Conservation (phyloP, 2,329 filamentous ascomycete genomes). For the Fusarium multiceps region DNA sequence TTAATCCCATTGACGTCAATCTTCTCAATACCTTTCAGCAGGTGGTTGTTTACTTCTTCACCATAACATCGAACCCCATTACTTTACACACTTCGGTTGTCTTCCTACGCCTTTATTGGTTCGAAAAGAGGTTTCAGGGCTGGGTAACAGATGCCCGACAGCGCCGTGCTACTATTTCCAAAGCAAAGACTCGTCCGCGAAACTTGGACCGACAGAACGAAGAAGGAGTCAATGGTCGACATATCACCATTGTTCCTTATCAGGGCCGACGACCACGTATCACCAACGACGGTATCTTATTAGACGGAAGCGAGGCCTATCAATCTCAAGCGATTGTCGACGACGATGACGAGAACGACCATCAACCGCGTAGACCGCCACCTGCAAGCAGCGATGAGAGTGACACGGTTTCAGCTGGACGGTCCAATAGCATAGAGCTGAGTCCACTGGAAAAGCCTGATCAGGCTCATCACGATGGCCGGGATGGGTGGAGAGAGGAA, state of each 20-base stretch:
- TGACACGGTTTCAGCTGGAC: slow-evolving; percentile 49
- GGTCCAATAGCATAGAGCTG: slow-evolving; percentile 43
- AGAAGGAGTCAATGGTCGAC: slow-evolving; percentile 71
- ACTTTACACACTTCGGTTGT: slow-evolving; percentile 88
- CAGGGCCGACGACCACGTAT: slow-evolving; percentile 66
- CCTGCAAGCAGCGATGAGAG: slow-evolving; percentile 53
- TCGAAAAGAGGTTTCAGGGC: slow-evolving; percentile 93
- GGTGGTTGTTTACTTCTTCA: slow-evolving; percentile 75
- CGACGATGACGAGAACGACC: slow-evolving; percentile 49
- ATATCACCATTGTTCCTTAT: slow-evolving; percentile 74
- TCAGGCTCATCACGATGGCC: slow-evolving; percentile 23
- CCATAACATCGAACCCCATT: slow-evolving; percentile 84
- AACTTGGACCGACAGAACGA: slow-evolving; percentile 63
- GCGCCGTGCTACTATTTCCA: slow-evolving; percentile 71
- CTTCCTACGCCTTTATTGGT: slow-evolving; percentile 95
- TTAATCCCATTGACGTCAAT: slow-evolving; percentile 84
- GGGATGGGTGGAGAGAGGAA: slow-evolving; percentile 13
- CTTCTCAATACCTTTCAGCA: slow-evolving; percentile 77
- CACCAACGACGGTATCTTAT: slow-evolving; percentile 70
- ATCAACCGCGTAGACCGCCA: slow-evolving; percentile 41
- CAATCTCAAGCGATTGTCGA: slow-evolving; percentile 44
- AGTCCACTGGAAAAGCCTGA: slow-evolving; percentile 37
- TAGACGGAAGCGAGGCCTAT: slow-evolving; percentile 48
- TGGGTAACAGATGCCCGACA: slow-evolving; percentile 79
- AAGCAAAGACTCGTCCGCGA: slow-evolving; percentile 66